Conservation (phyloP, 2,329 filamentous ascomycete species). For the Aspergillus aculeatus region DNA sequence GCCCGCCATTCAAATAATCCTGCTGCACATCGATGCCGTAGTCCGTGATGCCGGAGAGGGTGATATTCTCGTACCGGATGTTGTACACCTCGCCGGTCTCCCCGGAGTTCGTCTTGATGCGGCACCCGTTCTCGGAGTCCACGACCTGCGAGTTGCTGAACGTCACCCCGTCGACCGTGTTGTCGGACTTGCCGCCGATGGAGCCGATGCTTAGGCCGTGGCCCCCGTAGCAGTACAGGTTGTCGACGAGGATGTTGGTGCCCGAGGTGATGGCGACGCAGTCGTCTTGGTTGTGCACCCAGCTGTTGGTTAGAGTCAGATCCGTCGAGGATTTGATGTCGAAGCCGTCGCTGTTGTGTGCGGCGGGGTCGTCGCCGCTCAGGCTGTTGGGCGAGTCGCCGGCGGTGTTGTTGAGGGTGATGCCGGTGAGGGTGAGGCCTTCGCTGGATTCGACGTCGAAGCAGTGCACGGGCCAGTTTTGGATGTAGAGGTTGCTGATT, state of each 20-base stretch:
- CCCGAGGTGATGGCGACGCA: constrained; percentile 33
- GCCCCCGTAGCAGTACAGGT: constrained; percentile 40
- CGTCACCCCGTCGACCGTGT: constrained; percentile 53
- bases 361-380: constrained; percentile 35
- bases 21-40: constrained; percentile 56
- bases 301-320: constrained; percentile 46
- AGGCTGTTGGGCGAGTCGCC: constrained; percentile 37
- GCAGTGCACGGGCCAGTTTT: constrained; percentile 44
- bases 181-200: constrained; percentile 51
- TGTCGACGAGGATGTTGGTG: constrained; percentile 25
- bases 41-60: constrained; percentile 44
- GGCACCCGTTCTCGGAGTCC: constrained; percentile 42
- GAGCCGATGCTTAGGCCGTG: constrained; percentile 37
- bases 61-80: constrained; percentile 50
- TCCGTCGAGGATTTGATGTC: constrained; percentile 48
- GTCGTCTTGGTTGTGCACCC: constrained; percentile 47
- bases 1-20: constrained; percentile 52
- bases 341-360: constrained; percentile 52
- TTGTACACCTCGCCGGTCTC: constrained; percentile 42
- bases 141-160: constrained; percentile 52
- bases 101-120: constrained; percentile 43
- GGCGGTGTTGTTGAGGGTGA: constrained; percentile 42
- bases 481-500: constrained; percentile 40
- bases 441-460: constrained; percentile 38
- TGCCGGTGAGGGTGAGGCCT: constrained; percentile 36